Evolutionary conservation across 768 basidiomycete genomes (phyloP), one percentile per base, ranked within the genome.

Genomic region (Pisolithus microcarpus): DNA sequence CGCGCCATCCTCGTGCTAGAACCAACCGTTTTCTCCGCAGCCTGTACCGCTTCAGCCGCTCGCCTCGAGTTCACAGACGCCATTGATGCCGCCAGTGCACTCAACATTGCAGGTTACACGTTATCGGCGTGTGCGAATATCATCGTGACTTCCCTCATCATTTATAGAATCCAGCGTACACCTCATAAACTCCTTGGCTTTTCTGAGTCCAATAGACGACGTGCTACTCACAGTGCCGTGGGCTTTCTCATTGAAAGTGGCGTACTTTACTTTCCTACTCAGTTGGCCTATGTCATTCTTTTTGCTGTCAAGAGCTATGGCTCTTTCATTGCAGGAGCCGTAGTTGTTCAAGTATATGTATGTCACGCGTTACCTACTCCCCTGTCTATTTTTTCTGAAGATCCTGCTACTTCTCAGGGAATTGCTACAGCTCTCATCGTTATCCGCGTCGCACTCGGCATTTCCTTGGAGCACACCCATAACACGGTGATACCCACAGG

Each of bases 111-210:
- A 26, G 26, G 26, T 26, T 26, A 26, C 26, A 26, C 5, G 4
- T 26, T 26, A 26, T 26, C 26, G 26, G 7, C 26, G 26, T 26
- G 26, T 26, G 26, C 26, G 26, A 26, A 26, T 26, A 46, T 72
- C 56, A 48, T 75, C 24, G 65, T 75, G 28, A 75, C 74, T 4
- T 43, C 50, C 15, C 68, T 76, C 59, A 75, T 75, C 43, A 65
- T 68, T 19, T 60, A 49, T 31, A 72, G 69, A 26, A 69, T 76
- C 31, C 74, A 67, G 69, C 51, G 54, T 38, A 53, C 56, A 42
- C 61, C 60, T 6, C 58, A 58, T 40, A 1, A 46, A 13, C 43
- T 51, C 18, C 44, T 45, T 7, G 43, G 53, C 21, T 46, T 58
- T 5, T 50, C 47, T 2, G 2, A 58, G 15, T 43, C 55, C 8